These are phyloP conservation scores for Wickerhamomyces chaumierensis DNA, from an alignment of 805 yeast species.

Conservation along the genomic window DNA sequence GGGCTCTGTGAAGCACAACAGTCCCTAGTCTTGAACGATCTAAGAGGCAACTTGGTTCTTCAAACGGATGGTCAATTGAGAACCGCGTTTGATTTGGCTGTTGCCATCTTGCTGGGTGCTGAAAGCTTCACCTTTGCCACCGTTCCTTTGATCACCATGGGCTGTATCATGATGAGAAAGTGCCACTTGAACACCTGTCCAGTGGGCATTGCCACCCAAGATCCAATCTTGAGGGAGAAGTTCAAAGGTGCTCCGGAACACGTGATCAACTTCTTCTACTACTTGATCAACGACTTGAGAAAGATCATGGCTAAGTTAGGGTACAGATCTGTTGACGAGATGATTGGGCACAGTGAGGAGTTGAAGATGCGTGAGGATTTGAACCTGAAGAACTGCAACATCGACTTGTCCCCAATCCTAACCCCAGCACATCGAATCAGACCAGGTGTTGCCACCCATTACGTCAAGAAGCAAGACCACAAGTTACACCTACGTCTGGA, in stretches of 20 bases:
- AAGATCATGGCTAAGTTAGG: constrained; percentile 91
- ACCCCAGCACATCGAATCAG: constrained; percentile 95
- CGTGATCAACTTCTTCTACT: constrained; percentile 94
- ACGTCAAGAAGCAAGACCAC: constrained; percentile 90
- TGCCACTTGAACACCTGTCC: constrained; percentile 94
- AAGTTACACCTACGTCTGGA: constrained; percentile 86
- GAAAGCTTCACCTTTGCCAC: constrained; percentile 99
- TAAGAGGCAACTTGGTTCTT: constrained; percentile 89
- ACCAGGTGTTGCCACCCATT: constrained; percentile 93
- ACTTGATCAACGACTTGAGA: constrained; percentile 86
- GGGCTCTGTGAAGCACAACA: constrained; percentile 98
- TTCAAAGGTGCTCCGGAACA: constrained; percentile 97
- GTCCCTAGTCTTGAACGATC: constrained; percentile 88
- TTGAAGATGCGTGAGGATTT: constrained; percentile 78
- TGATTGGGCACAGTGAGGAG: constrained; percentile 96
- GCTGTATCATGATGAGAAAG: constrained; percentile 93
- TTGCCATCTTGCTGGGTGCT: constrained; percentile 94
- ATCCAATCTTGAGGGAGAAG: constrained; percentile 84
- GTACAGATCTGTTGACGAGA: constrained; percentile 90
- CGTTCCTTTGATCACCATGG: constrained; percentile 92
- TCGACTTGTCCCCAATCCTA: constrained; percentile 84
- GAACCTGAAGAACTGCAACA: constrained; percentile 80
- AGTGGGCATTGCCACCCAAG: constrained; percentile 98
- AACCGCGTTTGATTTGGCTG: constrained; percentile 94
- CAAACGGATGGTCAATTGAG: constrained; percentile 98